Evolutionary conservation across 257 asterid species (phyloP).

Genomic region (Coffea eugenioides): DNA sequence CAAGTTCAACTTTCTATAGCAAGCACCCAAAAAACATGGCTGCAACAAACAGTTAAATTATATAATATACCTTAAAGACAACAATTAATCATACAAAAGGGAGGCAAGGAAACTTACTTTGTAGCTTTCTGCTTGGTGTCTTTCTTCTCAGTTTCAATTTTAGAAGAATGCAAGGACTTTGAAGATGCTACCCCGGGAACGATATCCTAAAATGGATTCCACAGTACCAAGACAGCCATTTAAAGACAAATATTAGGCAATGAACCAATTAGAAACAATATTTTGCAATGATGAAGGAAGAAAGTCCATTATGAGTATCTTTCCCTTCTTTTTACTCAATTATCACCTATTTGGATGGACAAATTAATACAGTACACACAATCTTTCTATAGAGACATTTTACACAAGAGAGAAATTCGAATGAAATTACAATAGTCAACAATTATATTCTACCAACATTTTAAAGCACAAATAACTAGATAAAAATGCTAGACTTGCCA

Average conservation of each 20-base stretch:
- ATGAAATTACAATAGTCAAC: background rate
- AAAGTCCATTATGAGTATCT: background rate
- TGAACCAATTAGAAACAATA: background rate
- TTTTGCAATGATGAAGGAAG: background rate
- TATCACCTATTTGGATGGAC: background rate
- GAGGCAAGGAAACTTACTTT: constrained; percentile 50
- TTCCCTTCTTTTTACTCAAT: background rate
- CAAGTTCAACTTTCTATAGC: constrained; percentile 79
- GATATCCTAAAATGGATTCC: constrained; percentile 98
- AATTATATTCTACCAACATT: background rate
- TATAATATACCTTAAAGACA: constrained; percentile 1
- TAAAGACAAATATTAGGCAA: constrained; percentile 8
- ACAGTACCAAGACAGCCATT: constrained; percentile 54
- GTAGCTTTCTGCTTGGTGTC: constrained; percentile 60
- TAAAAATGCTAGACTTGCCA: background rate
- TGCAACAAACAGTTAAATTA: constrained; percentile 8
- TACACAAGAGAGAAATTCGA: background rate
- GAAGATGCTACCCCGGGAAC: constrained; percentile 54
- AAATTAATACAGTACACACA: too few species aligned
- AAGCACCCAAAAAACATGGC: constrained; percentile 13
- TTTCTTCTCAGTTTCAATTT: constrained; percentile 41
- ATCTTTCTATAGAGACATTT: background rate
- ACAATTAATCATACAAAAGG: constrained; percentile 1
- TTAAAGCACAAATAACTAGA: background rate
- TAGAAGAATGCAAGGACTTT: constrained; percentile 44